phyloP scores from a whole-genome alignment of 352 stramenopile species.

The Pythium insidiosum region DNA sequence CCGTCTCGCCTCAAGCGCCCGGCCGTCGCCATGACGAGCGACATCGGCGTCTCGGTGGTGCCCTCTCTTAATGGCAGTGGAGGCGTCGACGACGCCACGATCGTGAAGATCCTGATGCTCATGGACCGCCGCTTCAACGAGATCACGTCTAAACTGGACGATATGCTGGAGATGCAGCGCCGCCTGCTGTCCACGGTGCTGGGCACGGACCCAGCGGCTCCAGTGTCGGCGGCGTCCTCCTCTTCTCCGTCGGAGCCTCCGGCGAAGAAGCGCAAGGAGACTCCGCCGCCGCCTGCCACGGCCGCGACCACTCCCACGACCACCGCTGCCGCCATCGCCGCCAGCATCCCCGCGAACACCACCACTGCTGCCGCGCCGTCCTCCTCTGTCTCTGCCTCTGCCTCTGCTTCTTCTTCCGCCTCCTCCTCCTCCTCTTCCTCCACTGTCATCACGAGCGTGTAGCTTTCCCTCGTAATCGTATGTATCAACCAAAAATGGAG shows the following conservation, averaged over 20 bases:
- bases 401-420: no score
- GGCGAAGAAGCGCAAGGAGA: conserved; percentile 21
- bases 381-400: no score
- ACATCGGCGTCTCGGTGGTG: background rate
- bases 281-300: no score
- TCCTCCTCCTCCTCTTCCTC: background rate
- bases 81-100: conserved; percentile 11
- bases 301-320: no score
- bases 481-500: no score
- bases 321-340: no score
- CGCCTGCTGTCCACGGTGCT: conserved; percentile 56
- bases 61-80: conserved; percentile 17
- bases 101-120: conserved; percentile 42
- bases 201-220: no score
- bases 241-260: conserved; percentile 12
- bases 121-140: conserved; percentile 72
- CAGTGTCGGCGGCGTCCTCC: no score
- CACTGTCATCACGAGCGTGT: background rate
- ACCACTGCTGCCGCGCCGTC: no score
- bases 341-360: no score
- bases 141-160: conserved; percentile 61
- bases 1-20: conserved; percentile 10
- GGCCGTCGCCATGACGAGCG: conserved; percentile 8
- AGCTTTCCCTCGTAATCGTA: no score
- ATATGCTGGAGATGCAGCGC: conserved; percentile 71